Evolutionary conservation across 768 basidiomycete genomes (phyloP).

Genomic region (Auriscalpium microsporum): DNA sequence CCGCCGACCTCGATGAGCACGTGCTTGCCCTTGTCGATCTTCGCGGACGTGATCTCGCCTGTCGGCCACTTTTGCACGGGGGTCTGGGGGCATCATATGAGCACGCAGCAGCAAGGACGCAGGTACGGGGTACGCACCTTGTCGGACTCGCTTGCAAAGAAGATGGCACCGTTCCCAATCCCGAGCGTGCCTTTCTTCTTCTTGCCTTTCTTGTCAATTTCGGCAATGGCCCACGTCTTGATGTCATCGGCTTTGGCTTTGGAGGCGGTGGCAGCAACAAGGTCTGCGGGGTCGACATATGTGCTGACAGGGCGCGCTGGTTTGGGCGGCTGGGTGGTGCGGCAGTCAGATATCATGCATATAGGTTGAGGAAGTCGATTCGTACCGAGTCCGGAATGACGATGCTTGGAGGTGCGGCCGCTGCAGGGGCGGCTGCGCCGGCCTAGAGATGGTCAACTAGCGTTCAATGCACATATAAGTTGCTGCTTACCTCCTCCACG

Average conservation of each 20-base stretch:
- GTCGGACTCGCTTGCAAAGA: conserved; percentile 96
- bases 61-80: conserved; percentile 96
- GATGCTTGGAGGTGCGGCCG: conserved; percentile 3
- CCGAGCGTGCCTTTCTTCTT: conserved; percentile 99
- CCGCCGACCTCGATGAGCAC: conserved; percentile 70
- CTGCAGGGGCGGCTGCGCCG: not conserved
- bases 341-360: not conserved
- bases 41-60: conserved; percentile 50
- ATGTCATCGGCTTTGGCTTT: conserved; percentile 53
- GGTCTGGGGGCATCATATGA: conserved; percentile 42
- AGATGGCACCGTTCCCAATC: conserved; percentile 87
- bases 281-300: conserved; percentile 73
- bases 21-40: conserved; percentile 81
- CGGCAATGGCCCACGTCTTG: conserved; percentile 83
- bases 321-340: conserved; percentile 32
- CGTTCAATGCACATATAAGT: not conserved
- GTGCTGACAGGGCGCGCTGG: conserved; percentile 46
- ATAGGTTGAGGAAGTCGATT: conserved; percentile 2
- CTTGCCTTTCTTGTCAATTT: conserved; percentile 92
- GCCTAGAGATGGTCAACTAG: not conserved
- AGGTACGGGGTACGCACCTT: conserved; percentile 51
- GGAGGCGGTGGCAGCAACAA: conserved; percentile 54
- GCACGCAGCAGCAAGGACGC: not conserved
- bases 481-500: conserved; percentile 48
- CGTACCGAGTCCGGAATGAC: conserved; percentile 11